These are phyloP conservation scores for Trypanosoma lewisi DNA, from an alignment of 208 protist genomes.

Conservation along the genomic window DNA sequence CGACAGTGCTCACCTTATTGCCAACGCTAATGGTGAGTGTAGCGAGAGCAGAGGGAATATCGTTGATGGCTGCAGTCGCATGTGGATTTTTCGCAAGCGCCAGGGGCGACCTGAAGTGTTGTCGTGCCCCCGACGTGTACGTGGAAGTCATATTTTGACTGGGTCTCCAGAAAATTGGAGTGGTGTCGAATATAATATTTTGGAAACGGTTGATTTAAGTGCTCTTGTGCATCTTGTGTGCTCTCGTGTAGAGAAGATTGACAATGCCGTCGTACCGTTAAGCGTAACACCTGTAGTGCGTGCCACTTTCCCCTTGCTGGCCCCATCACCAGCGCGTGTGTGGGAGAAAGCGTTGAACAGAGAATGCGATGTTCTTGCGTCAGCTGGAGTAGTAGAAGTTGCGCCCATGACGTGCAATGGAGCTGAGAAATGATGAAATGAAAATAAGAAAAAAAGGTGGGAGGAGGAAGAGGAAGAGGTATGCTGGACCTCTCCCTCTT, in stretches of 20 bases:
- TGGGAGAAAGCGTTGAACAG: constrained; percentile 4
- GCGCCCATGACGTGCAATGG: background rate
- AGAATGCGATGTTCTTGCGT: background rate
- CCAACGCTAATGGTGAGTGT: background rate
- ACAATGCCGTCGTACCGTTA: constrained; percentile 14
- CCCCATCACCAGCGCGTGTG: constrained; percentile 4
- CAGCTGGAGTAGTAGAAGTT: background rate
- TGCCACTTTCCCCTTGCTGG: constrained; percentile 12
- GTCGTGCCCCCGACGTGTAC: background rate
- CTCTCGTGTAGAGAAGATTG: constrained; percentile 5
- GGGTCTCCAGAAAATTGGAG: background rate
- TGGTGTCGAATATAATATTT: background rate
- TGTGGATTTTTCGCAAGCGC: constrained; percentile 5
- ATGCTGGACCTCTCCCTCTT: too few species aligned
- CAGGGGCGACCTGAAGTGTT: constrained; percentile 9
- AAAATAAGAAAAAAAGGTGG: background rate
- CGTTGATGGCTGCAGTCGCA: background rate
- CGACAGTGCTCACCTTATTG: constrained; percentile 12
- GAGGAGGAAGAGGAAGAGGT: too few species aligned
- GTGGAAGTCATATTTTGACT: background rate
- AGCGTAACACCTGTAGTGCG: constrained; percentile 11
- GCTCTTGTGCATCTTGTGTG: background rate
- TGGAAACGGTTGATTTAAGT: constrained; percentile 5
- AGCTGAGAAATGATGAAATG: background rate
- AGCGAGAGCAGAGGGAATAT: background rate